Evolutionary conservation across 768 basidiomycete species (phyloP).

Genomic region (Mycena rebaudengoi): DNA sequence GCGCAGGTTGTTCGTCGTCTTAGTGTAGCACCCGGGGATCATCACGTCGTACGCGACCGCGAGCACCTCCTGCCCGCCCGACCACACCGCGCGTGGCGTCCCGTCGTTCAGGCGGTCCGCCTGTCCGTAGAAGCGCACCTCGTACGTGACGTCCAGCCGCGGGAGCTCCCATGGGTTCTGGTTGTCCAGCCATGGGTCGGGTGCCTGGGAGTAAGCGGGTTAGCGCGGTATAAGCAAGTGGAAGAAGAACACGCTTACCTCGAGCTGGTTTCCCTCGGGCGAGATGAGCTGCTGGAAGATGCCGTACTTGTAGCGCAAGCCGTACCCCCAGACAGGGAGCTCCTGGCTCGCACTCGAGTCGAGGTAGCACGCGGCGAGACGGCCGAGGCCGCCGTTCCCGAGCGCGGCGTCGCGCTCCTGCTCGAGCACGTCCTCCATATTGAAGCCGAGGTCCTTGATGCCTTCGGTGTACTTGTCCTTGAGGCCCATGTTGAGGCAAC

Average conservation of each 20-base stretch:
- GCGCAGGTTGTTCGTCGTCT: conserved; percentile 90
- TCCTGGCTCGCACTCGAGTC: conserved; percentile 84
- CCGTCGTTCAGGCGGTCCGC: conserved; percentile 73
- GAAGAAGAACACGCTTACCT: conserved; percentile 44
- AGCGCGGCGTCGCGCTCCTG: conserved; percentile 94
- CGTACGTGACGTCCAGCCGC: conserved; percentile 84
- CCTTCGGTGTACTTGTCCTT: conserved; percentile 78
- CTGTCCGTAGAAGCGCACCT: conserved; percentile 89
- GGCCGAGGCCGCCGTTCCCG: conserved; percentile 95
- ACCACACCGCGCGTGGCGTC: conserved; percentile 72
- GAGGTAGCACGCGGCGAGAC: conserved; percentile 96
- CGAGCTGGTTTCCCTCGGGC: conserved; percentile 83
- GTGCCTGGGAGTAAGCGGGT: conserved; percentile 55
- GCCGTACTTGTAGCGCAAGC: conserved; percentile 91
- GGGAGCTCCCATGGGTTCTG: conserved; percentile 92
- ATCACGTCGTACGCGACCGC: conserved; percentile 96
- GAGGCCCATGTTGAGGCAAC: conserved; percentile 77
- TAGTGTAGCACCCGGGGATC: conserved; percentile 87
- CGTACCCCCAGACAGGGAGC: conserved; percentile 96
- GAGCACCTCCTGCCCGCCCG: conserved; percentile 92
- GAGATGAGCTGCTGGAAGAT: conserved; percentile 96
- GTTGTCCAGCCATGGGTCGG: conserved; percentile 91
- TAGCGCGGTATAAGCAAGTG: not conserved
- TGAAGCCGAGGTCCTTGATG: conserved; percentile 84
- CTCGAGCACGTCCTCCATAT: conserved; percentile 85